These are phyloP conservation scores for Pichia cactophila DNA, from an alignment of 1,139 yeast species.

Conservation along the genomic window DNA sequence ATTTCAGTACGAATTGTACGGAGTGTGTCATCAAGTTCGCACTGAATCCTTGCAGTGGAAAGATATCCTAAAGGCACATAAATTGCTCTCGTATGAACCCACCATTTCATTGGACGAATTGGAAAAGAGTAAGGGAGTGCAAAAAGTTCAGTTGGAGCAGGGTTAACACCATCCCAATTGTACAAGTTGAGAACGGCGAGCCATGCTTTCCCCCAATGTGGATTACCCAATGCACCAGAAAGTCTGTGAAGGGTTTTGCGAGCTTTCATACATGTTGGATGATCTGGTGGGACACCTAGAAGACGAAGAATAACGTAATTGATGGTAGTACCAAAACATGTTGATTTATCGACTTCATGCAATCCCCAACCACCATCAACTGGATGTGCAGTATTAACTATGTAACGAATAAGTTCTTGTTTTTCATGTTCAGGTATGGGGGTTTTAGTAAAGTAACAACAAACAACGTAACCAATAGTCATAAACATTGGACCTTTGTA, in stretches of 20 bases:
- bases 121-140: slow-evolving; percentile 73
- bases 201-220: slow-evolving; percentile 99
- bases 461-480: slow-evolving; percentile 80
- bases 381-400: slow-evolving; percentile 87
- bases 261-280: slow-evolving; percentile 77
- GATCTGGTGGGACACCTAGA: slow-evolving; percentile 65
- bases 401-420: slow-evolving; percentile 69
- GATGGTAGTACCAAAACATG: slow-evolving; percentile 89
- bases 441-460: slow-evolving; percentile 61
- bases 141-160: slow-evolving; percentile 97
- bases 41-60: slow-evolving; percentile 47
- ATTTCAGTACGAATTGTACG: slow-evolving; percentile 67
- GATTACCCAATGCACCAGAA: slow-evolving; percentile 86
- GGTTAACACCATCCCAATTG: slow-evolving; percentile 95
- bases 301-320: slow-evolving; percentile 75
- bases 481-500: slow-evolving; percentile 98
- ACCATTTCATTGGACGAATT: slow-evolving; percentile 94
- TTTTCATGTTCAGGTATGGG: slow-evolving; percentile 61
- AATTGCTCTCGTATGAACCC: slow-evolving; percentile 97
- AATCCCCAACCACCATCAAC: slow-evolving; percentile 99
- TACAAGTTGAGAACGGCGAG: slow-evolving; percentile 71
- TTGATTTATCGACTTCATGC: slow-evolving; percentile 84
- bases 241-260: slow-evolving; percentile 57
- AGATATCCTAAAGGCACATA: slow-evolving; percentile 83
- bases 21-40: slow-evolving; percentile 59